Percentiles rank a stretch among this genome's conserved stretches.
phyloP scores from a whole-genome alignment of 2,329 filamentous ascomycete genomes.

The Pestalotiopsis fici region DNA sequence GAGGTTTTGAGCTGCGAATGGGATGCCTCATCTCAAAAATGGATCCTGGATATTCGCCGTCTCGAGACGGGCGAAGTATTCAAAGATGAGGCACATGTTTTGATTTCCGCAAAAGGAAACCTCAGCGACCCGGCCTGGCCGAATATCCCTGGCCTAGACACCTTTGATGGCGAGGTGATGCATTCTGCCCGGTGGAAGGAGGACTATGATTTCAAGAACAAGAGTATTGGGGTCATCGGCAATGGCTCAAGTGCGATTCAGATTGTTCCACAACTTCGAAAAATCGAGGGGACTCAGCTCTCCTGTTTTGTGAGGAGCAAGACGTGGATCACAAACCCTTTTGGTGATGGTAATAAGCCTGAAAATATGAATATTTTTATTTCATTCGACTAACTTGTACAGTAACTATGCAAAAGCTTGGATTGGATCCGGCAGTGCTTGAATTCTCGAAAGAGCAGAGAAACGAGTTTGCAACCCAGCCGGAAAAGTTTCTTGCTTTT shows the following conservation, averaged over 20 bases:
- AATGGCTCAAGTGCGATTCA: conserved; percentile 55
- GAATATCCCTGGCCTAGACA: conserved; percentile 39
- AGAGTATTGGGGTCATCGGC: conserved; percentile 52
- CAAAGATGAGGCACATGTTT: conserved; percentile 39
- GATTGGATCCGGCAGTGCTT: conserved; percentile 25
- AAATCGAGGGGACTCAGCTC: conserved; percentile 38
- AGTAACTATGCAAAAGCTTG: neutral
- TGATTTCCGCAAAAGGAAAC: conserved; percentile 42
- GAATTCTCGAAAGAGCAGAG: conserved; percentile 39
- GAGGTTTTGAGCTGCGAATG: conserved; percentile 41
- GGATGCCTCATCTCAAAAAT: conserved; percentile 39
- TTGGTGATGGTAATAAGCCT: conserved; percentile 37
- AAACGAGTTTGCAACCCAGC: conserved; percentile 35
- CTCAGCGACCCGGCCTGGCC: conserved; percentile 46
- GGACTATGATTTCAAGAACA: conserved; percentile 46
- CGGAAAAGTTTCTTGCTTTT: conserved; percentile 37
- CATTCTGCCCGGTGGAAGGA: conserved; percentile 49
- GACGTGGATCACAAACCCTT: conserved; percentile 50
- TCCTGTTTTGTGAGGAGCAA: conserved; percentile 49
- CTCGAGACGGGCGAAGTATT: conserved; percentile 35
- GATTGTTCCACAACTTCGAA: conserved; percentile 51
- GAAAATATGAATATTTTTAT: neutral
- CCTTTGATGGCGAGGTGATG: conserved; percentile 43
- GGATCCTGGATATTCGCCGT: conserved; percentile 37
- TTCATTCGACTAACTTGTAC: neutral